Percentiles rank a stretch among this genome's conserved stretches.
These are phyloP conservation scores for Fragaria ananassa DNA, from an alignment of 306 rosid genomes.

Conservation along the genomic window DNA sequence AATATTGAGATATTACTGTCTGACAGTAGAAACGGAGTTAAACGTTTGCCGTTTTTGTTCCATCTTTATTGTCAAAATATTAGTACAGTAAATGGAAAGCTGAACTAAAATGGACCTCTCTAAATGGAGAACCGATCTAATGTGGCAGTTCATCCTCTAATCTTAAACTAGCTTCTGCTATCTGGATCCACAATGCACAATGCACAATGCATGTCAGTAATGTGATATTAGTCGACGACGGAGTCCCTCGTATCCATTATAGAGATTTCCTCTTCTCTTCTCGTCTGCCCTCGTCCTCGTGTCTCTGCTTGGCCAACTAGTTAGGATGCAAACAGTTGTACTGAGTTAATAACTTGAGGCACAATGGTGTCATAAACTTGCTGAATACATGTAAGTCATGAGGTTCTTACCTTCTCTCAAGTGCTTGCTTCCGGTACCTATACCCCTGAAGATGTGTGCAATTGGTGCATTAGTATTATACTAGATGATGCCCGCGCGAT, in stretches of 20 bases:
- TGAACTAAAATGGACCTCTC: background rate
- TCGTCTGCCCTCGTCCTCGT: background rate
- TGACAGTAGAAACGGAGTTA: background rate
- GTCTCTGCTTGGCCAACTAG: background rate
- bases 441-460: conserved; percentile 41
- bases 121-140: background rate
- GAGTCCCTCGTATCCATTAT: background rate
- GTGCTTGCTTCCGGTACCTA: conserved; percentile 44
- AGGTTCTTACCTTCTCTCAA: conserved; percentile 35
- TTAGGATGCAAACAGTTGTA: background rate
- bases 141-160: background rate
- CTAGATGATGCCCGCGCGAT: too few relatives aligned
- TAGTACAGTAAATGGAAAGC: background rate
- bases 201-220: background rate
- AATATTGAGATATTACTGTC: too few relatives aligned
- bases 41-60: background rate
- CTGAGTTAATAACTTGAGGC: background rate
- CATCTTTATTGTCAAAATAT: background rate
- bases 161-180: background rate
- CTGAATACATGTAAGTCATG: background rate
- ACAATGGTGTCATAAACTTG: background rate
- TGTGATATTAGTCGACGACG: background rate
- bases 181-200: background rate
- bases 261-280: background rate
- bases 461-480: background rate